Evolutionary conservation across 2,329 filamentous ascomycete species (phyloP), one percentile per base, ranked within the genome.

Genomic region (Scorias spongiosa): DNA sequence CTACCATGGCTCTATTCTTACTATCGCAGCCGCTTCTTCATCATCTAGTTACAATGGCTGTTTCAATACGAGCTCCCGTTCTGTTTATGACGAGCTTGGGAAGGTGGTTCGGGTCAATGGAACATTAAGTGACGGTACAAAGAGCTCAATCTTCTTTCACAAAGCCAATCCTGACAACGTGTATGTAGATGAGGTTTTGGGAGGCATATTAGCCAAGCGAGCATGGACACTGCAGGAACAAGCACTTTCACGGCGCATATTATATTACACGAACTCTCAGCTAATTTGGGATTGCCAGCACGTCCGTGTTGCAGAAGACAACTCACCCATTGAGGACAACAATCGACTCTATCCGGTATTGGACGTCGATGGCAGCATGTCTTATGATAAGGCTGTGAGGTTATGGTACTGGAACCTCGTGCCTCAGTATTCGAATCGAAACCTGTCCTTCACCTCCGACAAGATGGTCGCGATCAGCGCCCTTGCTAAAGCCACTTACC

Each of bases 21-120:
- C 44, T 38, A 40, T 52, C 10, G 43, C 47, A 6, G 50, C 50
- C 11, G 42, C 44, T 15, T 17, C 30, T 5, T 28, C 46, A 20
- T 14, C 17, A 29, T 26, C 43, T 20, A 29, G 40, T 14, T 18
- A 29, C 11, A 40, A 34, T 18, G 43, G 46, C 11, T 32, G 29
- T n/a, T 32, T 32, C 29, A 32, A 32, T n/a, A 32, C 9, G n/a
- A 32, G n/a, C n/a, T 32, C 29, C n/a, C 29, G n/a, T 32, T 32
- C 29, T 32, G 29, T n/a, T 32, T 32, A 32, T 32, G 29, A 32
- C 29, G 29, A 9, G n/a, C 29, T 32, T 32, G 29, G 29, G 9
- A n/a, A 32, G 29, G 29, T 32, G n/a, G n/a, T 32, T n/a, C 29
- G n/a, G 29, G 29, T 32, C n/a, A n/a, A 32, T 32, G 29, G 29